Evolutionary conservation across 2,329 filamentous ascomycete genomes (phyloP).

Genomic region (Colletotrichum shisoi): DNA sequence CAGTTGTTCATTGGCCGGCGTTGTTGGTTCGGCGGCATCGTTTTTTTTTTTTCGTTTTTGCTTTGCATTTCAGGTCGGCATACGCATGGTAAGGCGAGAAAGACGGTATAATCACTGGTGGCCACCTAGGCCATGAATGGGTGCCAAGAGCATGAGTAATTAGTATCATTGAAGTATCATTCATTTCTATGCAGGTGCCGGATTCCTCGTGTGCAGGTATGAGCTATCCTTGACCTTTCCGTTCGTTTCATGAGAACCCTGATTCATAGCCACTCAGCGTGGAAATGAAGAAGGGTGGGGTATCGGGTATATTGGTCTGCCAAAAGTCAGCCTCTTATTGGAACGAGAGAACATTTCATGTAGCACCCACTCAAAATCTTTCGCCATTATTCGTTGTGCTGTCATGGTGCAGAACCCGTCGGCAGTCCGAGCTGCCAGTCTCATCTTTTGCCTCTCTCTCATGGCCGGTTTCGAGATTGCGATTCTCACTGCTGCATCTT

Average conservation of each 20-base stretch:
- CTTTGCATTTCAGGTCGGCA: constrained; percentile 4
- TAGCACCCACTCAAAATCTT: not conserved
- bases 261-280: not conserved
- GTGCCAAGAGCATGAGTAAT: constrained; percentile 14
- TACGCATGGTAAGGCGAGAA: constrained; percentile 4
- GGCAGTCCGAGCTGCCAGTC: not conserved
- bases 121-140: not conserved
- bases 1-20: constrained; percentile 24
- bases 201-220: not conserved
- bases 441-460: not conserved
- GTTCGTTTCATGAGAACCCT: not conserved
- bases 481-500: constrained; percentile 27
- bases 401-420: not conserved
- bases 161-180: constrained; percentile 20
- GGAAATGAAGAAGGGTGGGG: not conserved
- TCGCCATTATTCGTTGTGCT: not conserved
- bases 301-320: not conserved
- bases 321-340: not conserved
- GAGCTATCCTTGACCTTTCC: not conserved
- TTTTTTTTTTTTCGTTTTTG: not conserved
- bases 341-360: not conserved
- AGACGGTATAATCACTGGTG: constrained; percentile 16
- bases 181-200: not conserved
- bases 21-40: constrained; percentile 21
- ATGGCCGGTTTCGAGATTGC: not conserved